Conservation (phyloP, 805 yeast species). For the Candida montana region DNA sequence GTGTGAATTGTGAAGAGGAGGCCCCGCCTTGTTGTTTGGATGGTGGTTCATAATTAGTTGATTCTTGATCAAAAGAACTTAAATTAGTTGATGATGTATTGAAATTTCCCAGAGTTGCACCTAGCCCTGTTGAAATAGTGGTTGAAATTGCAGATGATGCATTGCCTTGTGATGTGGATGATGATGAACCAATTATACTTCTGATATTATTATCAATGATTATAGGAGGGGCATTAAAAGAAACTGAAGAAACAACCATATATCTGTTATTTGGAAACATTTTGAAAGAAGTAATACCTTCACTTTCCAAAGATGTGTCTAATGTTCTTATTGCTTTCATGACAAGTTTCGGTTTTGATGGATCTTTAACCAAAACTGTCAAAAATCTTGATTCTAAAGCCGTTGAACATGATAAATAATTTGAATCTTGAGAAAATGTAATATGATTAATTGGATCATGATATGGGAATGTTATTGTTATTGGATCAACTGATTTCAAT, state of each 20-base stretch:
- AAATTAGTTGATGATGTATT: too few relatives aligned
- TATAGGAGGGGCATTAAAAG: constrained; percentile 62
- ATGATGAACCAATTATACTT: not conserved
- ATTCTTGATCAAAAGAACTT: too few relatives aligned
- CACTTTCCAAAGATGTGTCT: constrained; percentile 69
- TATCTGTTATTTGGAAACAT: constrained; percentile 64
- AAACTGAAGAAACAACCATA: constrained; percentile 54
- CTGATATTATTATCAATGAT: constrained; percentile 56
- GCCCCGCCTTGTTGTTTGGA: too few relatives aligned
- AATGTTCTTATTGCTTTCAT: constrained; percentile 62
- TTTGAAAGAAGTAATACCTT: constrained; percentile 79
- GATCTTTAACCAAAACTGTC: constrained; percentile 61
- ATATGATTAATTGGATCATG: constrained; percentile 77
- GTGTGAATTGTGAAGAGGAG: too few relatives aligned
- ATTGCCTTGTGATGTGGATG: not conserved
- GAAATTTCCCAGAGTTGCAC: too few relatives aligned
- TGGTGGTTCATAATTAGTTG: too few relatives aligned
- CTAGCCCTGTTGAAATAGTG: too few relatives aligned
- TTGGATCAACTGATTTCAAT: constrained; percentile 43
- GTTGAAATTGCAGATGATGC: not conserved
- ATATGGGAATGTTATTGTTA: constrained; percentile 77
- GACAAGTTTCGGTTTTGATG: constrained; percentile 57
- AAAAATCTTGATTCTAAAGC: constrained; percentile 67
- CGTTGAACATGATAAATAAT: constrained; percentile 64
- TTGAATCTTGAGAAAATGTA: constrained; percentile 66